Evolutionary conservation across 1,139 yeast genomes (phyloP).

Genomic region (Kluyveromyces sp.): DNA sequence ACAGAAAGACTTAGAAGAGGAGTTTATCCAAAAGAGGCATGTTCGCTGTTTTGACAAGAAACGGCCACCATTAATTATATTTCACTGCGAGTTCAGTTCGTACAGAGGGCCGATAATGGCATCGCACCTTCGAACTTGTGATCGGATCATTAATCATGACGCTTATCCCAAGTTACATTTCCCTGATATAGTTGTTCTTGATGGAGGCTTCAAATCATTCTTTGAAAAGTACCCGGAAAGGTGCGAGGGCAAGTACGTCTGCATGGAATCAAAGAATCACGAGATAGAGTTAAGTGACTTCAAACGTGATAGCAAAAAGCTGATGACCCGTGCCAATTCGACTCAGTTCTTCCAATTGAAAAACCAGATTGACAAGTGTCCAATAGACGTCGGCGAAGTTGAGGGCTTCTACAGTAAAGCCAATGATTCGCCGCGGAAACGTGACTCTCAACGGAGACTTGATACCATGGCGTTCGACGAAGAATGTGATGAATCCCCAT

Average conservation of each 20-base stretch:
- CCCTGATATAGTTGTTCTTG: slow-evolving; percentile 82
- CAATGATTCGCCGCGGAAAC: not conserved
- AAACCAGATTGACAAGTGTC: not conserved
- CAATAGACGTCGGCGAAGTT: not conserved
- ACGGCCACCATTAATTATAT: slow-evolving; percentile 50
- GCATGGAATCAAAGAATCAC: slow-evolving; percentile 76
- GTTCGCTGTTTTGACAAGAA: slow-evolving; percentile 12
- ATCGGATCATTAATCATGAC: slow-evolving; percentile 64
- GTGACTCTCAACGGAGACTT: not conserved
- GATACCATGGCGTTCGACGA: not conserved
- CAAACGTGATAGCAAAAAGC: slow-evolving; percentile 50
- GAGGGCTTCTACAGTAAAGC: not conserved
- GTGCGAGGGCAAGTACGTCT: slow-evolving; percentile 77
- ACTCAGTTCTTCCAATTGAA: slow-evolving; percentile 18
- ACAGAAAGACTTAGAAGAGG: slow-evolving; percentile 46
- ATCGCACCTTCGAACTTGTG: slow-evolving; percentile 72
- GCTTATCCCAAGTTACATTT: slow-evolving; percentile 73
- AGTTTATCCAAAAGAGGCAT: slow-evolving; percentile 16
- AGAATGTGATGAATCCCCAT: not conserved
- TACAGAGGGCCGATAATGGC: slow-evolving; percentile 94
- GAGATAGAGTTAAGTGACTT: slow-evolving; percentile 68
- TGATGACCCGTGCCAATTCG: slow-evolving; percentile 34
- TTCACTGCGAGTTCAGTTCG: slow-evolving; percentile 92
- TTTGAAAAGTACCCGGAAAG: slow-evolving; percentile 42
- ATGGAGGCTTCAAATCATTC: slow-evolving; percentile 86